phyloP scores from a whole-genome alignment of 2,329 filamentous ascomycete genomes.

The Xylariaceae sp. region DNA sequence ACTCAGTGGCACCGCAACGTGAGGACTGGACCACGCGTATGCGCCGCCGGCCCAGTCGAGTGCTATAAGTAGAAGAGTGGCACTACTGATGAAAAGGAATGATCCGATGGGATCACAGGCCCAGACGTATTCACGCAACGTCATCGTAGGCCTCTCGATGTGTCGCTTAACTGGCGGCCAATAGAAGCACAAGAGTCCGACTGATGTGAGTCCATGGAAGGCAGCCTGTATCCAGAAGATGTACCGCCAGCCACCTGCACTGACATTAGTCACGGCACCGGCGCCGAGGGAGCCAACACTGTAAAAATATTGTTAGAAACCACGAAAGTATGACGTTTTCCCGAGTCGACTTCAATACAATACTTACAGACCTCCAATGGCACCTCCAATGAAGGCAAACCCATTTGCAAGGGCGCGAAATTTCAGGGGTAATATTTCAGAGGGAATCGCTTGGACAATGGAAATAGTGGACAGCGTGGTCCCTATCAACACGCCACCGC shows the following conservation, averaged over 20 bases:
- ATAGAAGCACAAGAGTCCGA: slow-evolving; percentile 56
- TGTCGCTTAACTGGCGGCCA: slow-evolving; percentile 48
- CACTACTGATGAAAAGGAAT: slow-evolving; percentile 48
- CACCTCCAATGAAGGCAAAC: slow-evolving; percentile 56
- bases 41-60: slow-evolving; percentile 54
- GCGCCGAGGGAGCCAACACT: slow-evolving; percentile 57
- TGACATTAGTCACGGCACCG: slow-evolving; percentile 57
- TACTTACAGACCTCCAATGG: slow-evolving; percentile 57
- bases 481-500: slow-evolving; percentile 63
- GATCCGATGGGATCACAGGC: slow-evolving; percentile 56
- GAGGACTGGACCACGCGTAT: slow-evolving; percentile 47
- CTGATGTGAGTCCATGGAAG: slow-evolving; percentile 54
- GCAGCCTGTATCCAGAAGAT: slow-evolving; percentile 66
- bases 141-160: slow-evolving; percentile 46
- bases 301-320: not conserved
- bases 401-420: slow-evolving; percentile 62
- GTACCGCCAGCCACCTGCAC: slow-evolving; percentile 56
- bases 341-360: not conserved
- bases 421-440: slow-evolving; percentile 62
- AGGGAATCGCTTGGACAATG: slow-evolving; percentile 61
- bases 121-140: slow-evolving; percentile 50
- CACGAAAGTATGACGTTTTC: no score
- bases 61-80: slow-evolving; percentile 51
- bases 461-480: slow-evolving; percentile 59
- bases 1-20: slow-evolving; percentile 49